Evolutionary conservation across 2,329 filamentous ascomycete species (phyloP), one percentile per base, ranked within the genome.

Genomic region (Ophiostoma himal-ulmi): DNA sequence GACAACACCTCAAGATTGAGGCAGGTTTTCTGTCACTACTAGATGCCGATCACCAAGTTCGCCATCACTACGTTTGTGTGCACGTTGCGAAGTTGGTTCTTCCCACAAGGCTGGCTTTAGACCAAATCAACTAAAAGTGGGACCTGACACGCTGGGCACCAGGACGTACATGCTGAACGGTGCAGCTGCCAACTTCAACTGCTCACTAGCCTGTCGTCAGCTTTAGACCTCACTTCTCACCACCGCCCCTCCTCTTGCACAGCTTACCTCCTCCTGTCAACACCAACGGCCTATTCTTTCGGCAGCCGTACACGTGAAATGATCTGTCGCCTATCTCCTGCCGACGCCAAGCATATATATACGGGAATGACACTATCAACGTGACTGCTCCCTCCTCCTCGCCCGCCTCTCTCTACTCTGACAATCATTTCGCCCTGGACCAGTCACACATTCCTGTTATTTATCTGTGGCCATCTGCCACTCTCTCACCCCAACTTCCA

Each of bases 51-150:
- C 52, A 57, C 52, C 14, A 57, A 26, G 52, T 30, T 57, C 52
- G 52, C 22, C 52, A 30, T 26, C 52, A 26, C 52, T 22, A 57
- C 52, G n/a, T 57, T 57, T 26, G 52, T 57, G n/a, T 57, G 52
- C 52, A 57, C n/a, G 52, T 57, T 57, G 8, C n/a, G 52, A 57
- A 22, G 44, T 64, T 62, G 68, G 68, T 70, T 57, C 41, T 67
- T 70, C 60, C 68, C 68, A 62, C 62, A 70, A 69, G 68, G 68
- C 68, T 69, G 60, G 41, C 52, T 13, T 57, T 2, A 57, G 44
- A 30, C 30, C 39, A 11, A 44, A 44, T 10, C 5, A 44, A 44
- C 39, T 41, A 36, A 26, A 54, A 57, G 52, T 57, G 52, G 52
- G 52, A 10, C 5, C 8, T 10, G 26, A 48, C 14, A 48, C 44